Conservation (phyloP, 495 filamentous ascomycete species). For the Aspergillus nanangensis region DNA sequence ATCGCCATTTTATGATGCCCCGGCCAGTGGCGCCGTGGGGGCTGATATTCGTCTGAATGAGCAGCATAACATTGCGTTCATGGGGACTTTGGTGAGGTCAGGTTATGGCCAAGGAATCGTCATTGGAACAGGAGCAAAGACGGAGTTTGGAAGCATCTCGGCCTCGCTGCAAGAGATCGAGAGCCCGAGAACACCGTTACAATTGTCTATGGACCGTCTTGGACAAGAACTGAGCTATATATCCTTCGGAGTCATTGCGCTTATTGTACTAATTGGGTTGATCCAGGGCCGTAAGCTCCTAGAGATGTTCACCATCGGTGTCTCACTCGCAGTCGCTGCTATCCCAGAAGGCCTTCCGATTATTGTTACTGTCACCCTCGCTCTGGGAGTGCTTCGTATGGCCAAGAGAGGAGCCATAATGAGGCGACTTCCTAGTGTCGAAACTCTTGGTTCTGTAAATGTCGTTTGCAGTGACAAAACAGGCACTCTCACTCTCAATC, state of each 20-base stretch:
- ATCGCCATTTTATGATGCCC: slow-evolving; percentile 57
- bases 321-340: slow-evolving; percentile 92
- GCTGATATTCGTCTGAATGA: slow-evolving; percentile 62
- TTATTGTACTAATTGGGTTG: slow-evolving; percentile 87
- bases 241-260: slow-evolving; percentile 88
- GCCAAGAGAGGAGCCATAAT: slow-evolving; percentile 91
- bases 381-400: slow-evolving; percentile 93
- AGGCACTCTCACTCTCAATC: slow-evolving; percentile 91
- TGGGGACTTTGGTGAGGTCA: slow-evolving; percentile 94
- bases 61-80: slow-evolving; percentile 86
- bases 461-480: slow-evolving; percentile 99
- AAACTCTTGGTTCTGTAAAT: slow-evolving; percentile 96
- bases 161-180: slow-evolving; percentile 89
- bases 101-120: slow-evolving; percentile 96
- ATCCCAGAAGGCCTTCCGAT: slow-evolving; percentile 97
- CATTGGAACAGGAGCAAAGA: slow-evolving; percentile 85
- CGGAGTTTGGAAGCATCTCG: slow-evolving; percentile 96
- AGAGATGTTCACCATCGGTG: slow-evolving; percentile 96
- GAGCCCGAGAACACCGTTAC: slow-evolving; percentile 87
- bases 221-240: slow-evolving; percentile 92
- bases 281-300: slow-evolving; percentile 83
- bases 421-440: slow-evolving; percentile 89
- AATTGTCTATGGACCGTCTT: slow-evolving; percentile 93
- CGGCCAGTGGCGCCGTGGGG: slow-evolving; percentile 58
- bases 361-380: slow-evolving; percentile 95